Evolutionary conservation across 2,329 filamentous ascomycete genomes (phyloP).

Genomic region (Curvularia sp.): DNA sequence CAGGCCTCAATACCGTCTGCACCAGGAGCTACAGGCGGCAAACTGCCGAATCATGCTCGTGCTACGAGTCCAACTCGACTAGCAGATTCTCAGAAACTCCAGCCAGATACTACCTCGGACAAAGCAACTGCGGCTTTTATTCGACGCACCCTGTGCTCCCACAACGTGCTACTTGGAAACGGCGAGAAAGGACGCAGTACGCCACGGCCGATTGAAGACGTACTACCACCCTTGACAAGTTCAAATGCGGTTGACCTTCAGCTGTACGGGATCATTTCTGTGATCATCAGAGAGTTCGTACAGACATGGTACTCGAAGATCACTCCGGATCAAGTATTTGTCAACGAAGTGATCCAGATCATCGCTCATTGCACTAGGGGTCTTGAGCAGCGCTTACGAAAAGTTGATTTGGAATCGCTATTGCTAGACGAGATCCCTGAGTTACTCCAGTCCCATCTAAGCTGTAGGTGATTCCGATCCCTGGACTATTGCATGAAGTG

Average conservation of each 20-base stretch:
- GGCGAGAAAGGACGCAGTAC: constrained; percentile 64
- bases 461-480: constrained; percentile 63
- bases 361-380: constrained; percentile 91
- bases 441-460: constrained; percentile 79
- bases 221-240: constrained; percentile 90
- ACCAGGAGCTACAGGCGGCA: constrained; percentile 18
- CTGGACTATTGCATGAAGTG: constrained; percentile 25
- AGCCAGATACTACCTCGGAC: constrained; percentile 66
- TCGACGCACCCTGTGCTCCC: constrained; percentile 82
- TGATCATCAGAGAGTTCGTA: constrained; percentile 89
- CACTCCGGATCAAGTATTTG: constrained; percentile 86
- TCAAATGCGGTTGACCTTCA: constrained; percentile 93
- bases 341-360: constrained; percentile 85
- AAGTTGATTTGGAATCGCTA: constrained; percentile 82
- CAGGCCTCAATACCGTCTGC: constrained; percentile 26
- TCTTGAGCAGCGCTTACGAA: constrained; percentile 83
- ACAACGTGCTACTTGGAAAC: constrained; percentile 59
- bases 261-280: constrained; percentile 88
- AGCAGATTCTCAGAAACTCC: constrained; percentile 37
- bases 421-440: constrained; percentile 87
- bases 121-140: constrained; percentile 82
- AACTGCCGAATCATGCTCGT: constrained; percentile 28
- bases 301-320: constrained; percentile 93
- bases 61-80: constrained; percentile 24
- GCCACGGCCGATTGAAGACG: constrained; percentile 74